A percentile compares a stretch with the other conserved stretches of the same genome.
Conservation (phyloP, 257 asterid species). For the Jasminum sambac region DNA sequence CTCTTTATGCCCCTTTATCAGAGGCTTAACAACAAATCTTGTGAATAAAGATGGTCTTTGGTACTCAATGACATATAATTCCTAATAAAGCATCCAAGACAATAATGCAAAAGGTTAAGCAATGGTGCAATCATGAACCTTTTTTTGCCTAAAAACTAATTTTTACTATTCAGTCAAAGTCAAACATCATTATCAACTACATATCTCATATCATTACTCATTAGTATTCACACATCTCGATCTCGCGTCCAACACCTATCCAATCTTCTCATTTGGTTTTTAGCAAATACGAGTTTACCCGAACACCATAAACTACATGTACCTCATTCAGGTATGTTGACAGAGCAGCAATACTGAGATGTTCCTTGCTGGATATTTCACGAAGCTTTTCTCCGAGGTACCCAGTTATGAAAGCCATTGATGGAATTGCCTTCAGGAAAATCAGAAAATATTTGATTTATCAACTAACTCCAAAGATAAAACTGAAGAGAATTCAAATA, state of each 20-base stretch:
- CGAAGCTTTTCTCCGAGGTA: conserved; percentile 86
- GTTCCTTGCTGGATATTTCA: conserved; percentile 58
- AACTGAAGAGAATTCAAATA: conserved; percentile 12
- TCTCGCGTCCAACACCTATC: too few species aligned
- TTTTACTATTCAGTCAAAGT: too few species aligned
- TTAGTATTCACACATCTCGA: too few species aligned
- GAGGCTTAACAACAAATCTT: not conserved
- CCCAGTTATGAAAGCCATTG: conserved; percentile 64
- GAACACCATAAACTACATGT: not conserved
- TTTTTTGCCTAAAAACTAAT: too few species aligned
- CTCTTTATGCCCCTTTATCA: not conserved
- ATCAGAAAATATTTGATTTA: conserved; percentile 20
- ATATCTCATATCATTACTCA: too few species aligned
- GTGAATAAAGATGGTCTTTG: not conserved
- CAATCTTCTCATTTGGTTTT: too few species aligned
- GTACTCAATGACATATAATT: not conserved
- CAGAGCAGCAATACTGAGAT: conserved; percentile 69
- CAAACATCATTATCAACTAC: too few species aligned
- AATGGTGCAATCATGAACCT: too few species aligned
- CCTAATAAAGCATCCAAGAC: not conserved
- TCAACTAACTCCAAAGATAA: not conserved
- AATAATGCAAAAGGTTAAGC: not conserved
- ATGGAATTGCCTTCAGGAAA: conserved; percentile 62
- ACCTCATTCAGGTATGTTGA: conserved; percentile 93
- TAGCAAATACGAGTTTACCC: too few species aligned